Evolutionary conservation across 306 rosid genomes (phyloP), one percentile per base, ranked within the genome.

Genomic region (Vigna reflexopilosa): DNA sequence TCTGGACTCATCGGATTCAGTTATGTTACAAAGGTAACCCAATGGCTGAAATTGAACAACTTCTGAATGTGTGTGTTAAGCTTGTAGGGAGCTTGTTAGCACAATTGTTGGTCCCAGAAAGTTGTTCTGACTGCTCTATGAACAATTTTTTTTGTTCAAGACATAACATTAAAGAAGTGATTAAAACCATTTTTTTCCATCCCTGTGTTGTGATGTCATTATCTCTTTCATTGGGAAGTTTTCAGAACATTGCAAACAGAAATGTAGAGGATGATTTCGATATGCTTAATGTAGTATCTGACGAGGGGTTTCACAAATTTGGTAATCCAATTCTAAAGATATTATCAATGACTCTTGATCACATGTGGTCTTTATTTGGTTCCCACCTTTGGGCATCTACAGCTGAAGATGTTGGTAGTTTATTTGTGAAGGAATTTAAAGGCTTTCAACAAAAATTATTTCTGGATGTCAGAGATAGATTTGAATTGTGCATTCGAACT

Each of bases 1-100:
- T 88, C 81, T 95, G 98, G 97, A 79, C 82, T 77, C 81, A 81
- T 78, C 89, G 78, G 82, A 85, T 89, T 82, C 88, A 82, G 49
- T 75, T 84, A 75, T 87, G 85, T 79, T 83, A 80, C 36, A 59
- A 77, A 78, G 64, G 67, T 70, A 77, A 85, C 40, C 90, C 91
- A 40, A 42, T 70, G 79, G 80, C 81, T 49, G 81, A 87, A 62
- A 75, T 85, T 12, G 80, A 83, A 59, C 86, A 88, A 58, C 91
- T 84, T 63, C 80, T 82, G 48, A 80, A 88, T 83, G 72, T 92
- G 7, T 94, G 93, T 85, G 82, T 89, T 79, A 66, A 32, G 77
- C 89, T 92, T 32, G 82, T 86, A 26, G 72, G 77, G 80, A 83
- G 67, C 16, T 75, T 92, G 40, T 68, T 92, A 62, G 80, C 50